Evolutionary conservation across 441 rosid species (phyloP), one percentile per base, ranked within the genome.

Genomic region (Erysimum cheiri): DNA sequence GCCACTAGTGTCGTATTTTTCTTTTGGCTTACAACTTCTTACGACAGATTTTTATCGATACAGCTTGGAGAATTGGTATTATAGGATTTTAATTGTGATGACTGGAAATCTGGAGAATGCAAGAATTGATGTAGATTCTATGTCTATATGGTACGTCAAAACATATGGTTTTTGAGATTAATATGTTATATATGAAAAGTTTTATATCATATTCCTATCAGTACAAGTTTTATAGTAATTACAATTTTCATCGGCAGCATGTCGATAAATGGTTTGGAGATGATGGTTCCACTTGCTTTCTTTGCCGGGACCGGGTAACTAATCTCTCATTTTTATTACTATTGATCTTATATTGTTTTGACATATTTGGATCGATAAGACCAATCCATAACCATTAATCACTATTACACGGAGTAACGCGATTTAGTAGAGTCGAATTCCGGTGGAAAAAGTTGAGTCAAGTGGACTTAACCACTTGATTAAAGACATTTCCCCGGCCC

Each of bases 21-120:
- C 0, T 28, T 13, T 37, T 36, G 10, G 6, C 49, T 31, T 44
- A 37, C 59, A 58, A 29, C 60, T 47, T 73, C 53, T 66, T 6
- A 73, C 56, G 6, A 53, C 52, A 11, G 9, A 32, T 44, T 39
- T 58, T 49, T 49, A 14, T 73, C 1, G 33, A 48, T 9, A 46
- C 83, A 90, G 97, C 69, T 73, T 87, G 85, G 95, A 87, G 78
- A 80, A 73, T 55, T 88, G 97, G 97, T 90, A 90, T 59, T 87
- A 87, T 48, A 84, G 70, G 77, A 78, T 88, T 63, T 78, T 90
- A 9, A 82, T 90, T n/a, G 19, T 87, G 55, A 81, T 88, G 89
- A 87, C 94, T 0, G 94, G 94, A 53, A 82, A 84, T 80, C 71
- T 88, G 35, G 10, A 78, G 41, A 77, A 90, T 48, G 85, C 94